Percentiles rank a stretch among this genome's conserved stretches.
Evolutionary conservation across 2,329 filamentous ascomycete species (phyloP).

Genomic region (Byssoonygena ceratinophila): DNA sequence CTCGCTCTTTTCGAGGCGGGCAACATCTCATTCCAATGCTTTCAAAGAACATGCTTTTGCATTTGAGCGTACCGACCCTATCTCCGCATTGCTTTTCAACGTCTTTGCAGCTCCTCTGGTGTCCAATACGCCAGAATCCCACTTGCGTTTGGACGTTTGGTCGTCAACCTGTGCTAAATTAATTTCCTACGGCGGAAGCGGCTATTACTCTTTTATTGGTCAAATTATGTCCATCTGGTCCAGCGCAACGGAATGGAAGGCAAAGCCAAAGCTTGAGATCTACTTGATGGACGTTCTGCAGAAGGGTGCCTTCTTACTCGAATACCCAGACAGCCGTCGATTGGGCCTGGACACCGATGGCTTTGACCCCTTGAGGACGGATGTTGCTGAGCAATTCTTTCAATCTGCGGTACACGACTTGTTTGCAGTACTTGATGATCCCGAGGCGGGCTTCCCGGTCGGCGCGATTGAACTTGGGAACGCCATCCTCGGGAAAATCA

Average conservation of each 20-base stretch:
- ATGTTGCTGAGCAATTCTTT: conserved; percentile 80
- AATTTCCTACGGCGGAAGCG: conserved; percentile 64
- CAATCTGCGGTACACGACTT: conserved; percentile 67
- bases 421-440: conserved; percentile 77
- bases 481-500: conserved; percentile 66
- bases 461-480: conserved; percentile 75
- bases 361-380: conserved; percentile 58
- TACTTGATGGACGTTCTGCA: conserved; percentile 92
- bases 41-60: conserved; percentile 75
- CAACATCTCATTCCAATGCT: conserved; percentile 41
- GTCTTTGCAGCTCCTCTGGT: conserved; percentile 80
- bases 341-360: conserved; percentile 62
- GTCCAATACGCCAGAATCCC: conserved; percentile 70
- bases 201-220: conserved; percentile 68
- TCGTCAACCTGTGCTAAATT: conserved; percentile 75
- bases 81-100: conserved; percentile 76
- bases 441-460: conserved; percentile 76
- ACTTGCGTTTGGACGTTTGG: conserved; percentile 73
- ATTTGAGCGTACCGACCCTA: conserved; percentile 77
- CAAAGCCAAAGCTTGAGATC: conserved; percentile 78
- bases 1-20: conserved; percentile 41
- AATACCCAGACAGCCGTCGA: conserved; percentile 67
- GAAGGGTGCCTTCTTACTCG: conserved; percentile 80
- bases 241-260: conserved; percentile 77
- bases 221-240: conserved; percentile 82